phyloP scores from a whole-genome alignment of 208 protist genomes.

The Zelonia costaricensis region DNA sequence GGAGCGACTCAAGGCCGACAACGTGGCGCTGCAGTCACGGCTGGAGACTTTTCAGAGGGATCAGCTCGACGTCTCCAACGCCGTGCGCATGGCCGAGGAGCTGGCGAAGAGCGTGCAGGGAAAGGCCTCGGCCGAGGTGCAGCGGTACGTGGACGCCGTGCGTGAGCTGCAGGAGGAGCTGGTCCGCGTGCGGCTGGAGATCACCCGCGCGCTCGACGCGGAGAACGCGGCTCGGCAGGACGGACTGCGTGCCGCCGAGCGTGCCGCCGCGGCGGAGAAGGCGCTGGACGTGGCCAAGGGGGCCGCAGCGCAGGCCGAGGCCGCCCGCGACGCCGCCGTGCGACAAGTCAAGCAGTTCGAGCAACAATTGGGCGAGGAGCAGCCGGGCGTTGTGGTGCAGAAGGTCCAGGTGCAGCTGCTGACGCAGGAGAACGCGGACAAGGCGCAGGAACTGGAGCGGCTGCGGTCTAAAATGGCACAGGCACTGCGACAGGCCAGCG shows the following conservation, averaged over 20 bases:
- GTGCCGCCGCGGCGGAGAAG: slow-evolving; percentile 4
- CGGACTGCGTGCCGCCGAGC: slow-evolving; percentile 6
- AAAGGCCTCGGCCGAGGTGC: slow-evolving; percentile 32
- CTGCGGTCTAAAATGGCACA: slow-evolving; percentile 65
- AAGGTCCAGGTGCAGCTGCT: slow-evolving; percentile 60
- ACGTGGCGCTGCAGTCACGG: slow-evolving; percentile 21
- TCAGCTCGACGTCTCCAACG: slow-evolving; percentile 39
- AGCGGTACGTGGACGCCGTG: slow-evolving; percentile 23
- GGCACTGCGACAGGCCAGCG: slow-evolving; percentile 62
- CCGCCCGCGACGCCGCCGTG: slow-evolving; percentile 14
- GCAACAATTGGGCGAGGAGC: slow-evolving; percentile 31
- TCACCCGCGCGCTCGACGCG: slow-evolving; percentile 33
- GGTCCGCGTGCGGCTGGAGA: slow-evolving; percentile 38
- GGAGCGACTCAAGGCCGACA: slow-evolving; percentile 37
- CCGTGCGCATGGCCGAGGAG: slow-evolving; percentile 58
- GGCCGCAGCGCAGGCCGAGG: slow-evolving; percentile 19
- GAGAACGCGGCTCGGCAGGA: slow-evolving; percentile 26
- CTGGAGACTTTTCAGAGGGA: slow-evolving; percentile 29
- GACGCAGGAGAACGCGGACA: slow-evolving; percentile 61
- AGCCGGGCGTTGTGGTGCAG: slow-evolving; percentile 35
- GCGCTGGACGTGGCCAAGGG: slow-evolving; percentile 24
- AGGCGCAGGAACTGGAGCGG: slow-evolving; percentile 73
- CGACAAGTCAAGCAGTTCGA: slow-evolving; percentile 20
- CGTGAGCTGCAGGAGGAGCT: slow-evolving; percentile 33
- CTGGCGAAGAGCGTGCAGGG: slow-evolving; percentile 49